Evolutionary conservation across 768 basidiomycete species (phyloP), one percentile per base, ranked within the genome.

Genomic region (Brasilioporus rufonigricans): DNA sequence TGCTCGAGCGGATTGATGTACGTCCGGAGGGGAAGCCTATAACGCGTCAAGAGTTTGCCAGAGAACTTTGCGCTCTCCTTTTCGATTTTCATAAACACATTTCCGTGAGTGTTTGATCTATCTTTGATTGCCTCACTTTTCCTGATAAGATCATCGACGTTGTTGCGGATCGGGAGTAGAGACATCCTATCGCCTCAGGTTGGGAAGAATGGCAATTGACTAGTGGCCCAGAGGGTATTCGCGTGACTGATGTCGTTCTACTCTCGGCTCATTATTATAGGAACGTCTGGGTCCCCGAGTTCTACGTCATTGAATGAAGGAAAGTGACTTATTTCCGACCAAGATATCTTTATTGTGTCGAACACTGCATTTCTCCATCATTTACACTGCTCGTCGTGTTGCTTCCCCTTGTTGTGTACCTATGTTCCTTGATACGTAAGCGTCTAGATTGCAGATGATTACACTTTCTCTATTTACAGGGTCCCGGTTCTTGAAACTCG

Each of bases 201-300:
- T 64, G 27, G 12, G 56, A 59, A 48, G 58, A 44, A 44, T 70
- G 68, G 68, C 58, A 58, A 0, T 39, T 68, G 8, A 57, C 57
- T 3, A 11, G 46, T 8, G 52, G 56, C 14, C 16, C 48, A 7
- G 58, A 64, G 50, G 59, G 55, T 38, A 59, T 68, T 19, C 54
- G 49, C 9, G 24, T 35, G 4, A 23, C 48, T 9, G 64, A 66
- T 13, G 29, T 70, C 7, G 56, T 58, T 12, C 40, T 69, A 12
- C 32, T 70, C 0, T 51, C 50, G 19, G 26, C 61, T 2, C 69
- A 69, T 52, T 65, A 68, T 43, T 70, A 70, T 43, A 50, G 53
- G n/a, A 61, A 58, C 18, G 36, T 55, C 5, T 69, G 68, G 68
- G 44, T 69, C 4, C 68, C 68, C 31, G 68, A 69, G 33, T 38